These are phyloP conservation scores for Veloboletus limbatus DNA, from an alignment of 1,284 basidiomycete species.

Conservation along the genomic window DNA sequence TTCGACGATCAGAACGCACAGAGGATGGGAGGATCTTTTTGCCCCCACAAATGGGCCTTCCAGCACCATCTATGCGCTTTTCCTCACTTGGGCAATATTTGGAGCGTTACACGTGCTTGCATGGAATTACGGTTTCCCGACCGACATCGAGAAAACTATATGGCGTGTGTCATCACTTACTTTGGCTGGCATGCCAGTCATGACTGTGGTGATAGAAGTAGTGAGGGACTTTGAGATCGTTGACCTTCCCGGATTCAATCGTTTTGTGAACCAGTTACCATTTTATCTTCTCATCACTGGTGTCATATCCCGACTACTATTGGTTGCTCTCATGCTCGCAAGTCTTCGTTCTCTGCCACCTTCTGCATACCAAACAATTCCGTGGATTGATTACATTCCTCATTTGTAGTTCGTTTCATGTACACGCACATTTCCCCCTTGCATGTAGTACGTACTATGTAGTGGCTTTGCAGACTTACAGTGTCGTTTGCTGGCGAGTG, in stretches of 20 bases:
- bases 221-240: no score
- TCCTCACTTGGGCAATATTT: neutral
- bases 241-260: neutral
- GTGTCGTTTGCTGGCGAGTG: no score
- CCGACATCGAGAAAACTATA: neutral
- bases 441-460: no score
- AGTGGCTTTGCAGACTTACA: no score
- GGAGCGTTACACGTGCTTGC: conserved; percentile 1
- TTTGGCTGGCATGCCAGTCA: neutral
- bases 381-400: neutral
- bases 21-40: neutral
- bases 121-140: conserved; percentile 6
- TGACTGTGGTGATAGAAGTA: neutral
- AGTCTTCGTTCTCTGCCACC: conserved; percentile 2
- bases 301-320: neutral
- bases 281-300: neutral
- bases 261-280: neutral
- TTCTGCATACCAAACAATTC: neutral
- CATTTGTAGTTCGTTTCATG: neutral
- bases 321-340: neutral
- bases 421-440: no score
- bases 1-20: neutral
- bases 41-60: neutral
- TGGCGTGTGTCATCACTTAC: neutral
- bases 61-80: neutral